Conservation (phyloP, 78 protist species). For the Cavenderia fasciculata region DNA sequence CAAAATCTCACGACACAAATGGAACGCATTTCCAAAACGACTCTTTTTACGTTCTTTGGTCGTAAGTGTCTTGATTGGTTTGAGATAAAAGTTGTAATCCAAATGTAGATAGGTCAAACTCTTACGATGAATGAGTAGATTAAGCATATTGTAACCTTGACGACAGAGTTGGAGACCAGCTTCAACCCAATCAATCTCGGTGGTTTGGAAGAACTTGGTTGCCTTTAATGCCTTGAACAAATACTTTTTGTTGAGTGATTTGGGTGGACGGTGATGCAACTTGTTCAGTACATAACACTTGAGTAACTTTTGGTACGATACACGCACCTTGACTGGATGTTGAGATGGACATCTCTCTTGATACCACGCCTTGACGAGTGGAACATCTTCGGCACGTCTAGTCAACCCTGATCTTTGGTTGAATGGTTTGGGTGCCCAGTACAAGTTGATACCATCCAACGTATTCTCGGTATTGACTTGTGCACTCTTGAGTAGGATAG, state of each 20-base stretch:
- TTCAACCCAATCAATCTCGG: conserved; percentile 99
- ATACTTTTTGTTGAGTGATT: conserved; percentile 90
- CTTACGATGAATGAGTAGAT: conserved; percentile 99
- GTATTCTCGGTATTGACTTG: conserved; percentile 93
- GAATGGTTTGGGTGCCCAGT: conserved; percentile 99
- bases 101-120: conserved; percentile 98
- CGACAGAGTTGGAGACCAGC: conserved; percentile 99
- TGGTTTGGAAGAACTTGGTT: conserved; percentile 98
- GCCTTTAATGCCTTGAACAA: conserved; percentile 88
- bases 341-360: conserved; percentile 96
- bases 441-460: conserved; percentile 94
- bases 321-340: conserved; percentile 98
- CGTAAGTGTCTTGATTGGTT: conserved; percentile 99
- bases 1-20: conserved; percentile 98
- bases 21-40: conserved; percentile 99
- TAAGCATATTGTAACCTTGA: conserved; percentile 99
- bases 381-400: conserved; percentile 96
- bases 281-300: conserved; percentile 96
- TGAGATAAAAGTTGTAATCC: conserved; percentile 99
- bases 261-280: conserved; percentile 91
- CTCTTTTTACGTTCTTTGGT: conserved; percentile 99
- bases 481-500: conserved; percentile 76
- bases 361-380: conserved; percentile 98
- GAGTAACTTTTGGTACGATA: conserved; percentile 98
- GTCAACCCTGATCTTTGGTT: conserved; percentile 93